phyloP scores from a whole-genome alignment of 805 yeast species.

The Nakazawaea peltata region DNA sequence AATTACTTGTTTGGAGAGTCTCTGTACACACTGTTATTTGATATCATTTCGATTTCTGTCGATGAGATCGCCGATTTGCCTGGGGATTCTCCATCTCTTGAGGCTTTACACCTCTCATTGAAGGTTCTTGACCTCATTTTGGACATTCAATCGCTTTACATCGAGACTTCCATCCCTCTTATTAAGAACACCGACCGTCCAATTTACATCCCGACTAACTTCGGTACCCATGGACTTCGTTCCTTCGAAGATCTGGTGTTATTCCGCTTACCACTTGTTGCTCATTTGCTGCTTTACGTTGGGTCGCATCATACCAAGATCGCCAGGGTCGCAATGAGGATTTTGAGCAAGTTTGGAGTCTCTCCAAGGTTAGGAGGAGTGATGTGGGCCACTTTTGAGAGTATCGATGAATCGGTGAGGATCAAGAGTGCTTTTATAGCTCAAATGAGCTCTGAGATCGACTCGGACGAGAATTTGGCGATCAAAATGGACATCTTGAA shows the following conservation, averaged over 20 bases:
- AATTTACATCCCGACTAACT: slow-evolving; percentile 29
- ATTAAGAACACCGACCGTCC: slow-evolving; percentile 30
- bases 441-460: slow-evolving; percentile 45
- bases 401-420: slow-evolving; percentile 70
- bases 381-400: slow-evolving; percentile 60
- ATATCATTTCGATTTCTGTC: slow-evolving; percentile 48
- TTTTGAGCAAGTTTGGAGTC: slow-evolving; percentile 42
- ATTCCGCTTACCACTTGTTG: slow-evolving; percentile 62
- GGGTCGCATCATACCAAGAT: slow-evolving; percentile 46
- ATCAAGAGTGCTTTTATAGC: slow-evolving; percentile 66
- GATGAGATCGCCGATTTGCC: slow-evolving; percentile 42
- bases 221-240: slow-evolving; percentile 53
- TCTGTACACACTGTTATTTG: slow-evolving; percentile 48
- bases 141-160: slow-evolving; percentile 49
- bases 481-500: slow-evolving; percentile 53
- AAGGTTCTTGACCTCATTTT: slow-evolving; percentile 36
- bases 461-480: slow-evolving; percentile 28
- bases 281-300: slow-evolving; percentile 67
- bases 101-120: slow-evolving; percentile 32
- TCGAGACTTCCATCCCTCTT: slow-evolving; percentile 45
- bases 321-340: slow-evolving; percentile 43
- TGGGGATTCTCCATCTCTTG: slow-evolving; percentile 23
- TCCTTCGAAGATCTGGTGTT: slow-evolving; percentile 68
- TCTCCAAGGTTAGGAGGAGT: slow-evolving; percentile 49
- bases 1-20: slow-evolving; percentile 55